phyloP scores from a whole-genome alignment of 495 filamentous ascomycete species.

The Penicillium ochrochloron region DNA sequence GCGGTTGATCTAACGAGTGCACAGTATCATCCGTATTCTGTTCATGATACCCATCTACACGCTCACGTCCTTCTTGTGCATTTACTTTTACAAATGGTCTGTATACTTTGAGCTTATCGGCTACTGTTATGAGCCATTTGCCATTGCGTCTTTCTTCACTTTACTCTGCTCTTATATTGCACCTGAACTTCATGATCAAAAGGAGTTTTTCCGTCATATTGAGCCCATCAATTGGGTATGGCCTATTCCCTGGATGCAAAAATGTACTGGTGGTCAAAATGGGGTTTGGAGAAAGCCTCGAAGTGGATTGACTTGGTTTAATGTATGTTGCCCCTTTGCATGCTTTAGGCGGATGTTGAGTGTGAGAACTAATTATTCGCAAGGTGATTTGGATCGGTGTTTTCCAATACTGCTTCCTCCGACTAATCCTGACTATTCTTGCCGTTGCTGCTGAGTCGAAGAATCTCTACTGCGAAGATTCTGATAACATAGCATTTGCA shows the following conservation, averaged over 20 bases:
- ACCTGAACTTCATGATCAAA: constrained; percentile 70
- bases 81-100: constrained; percentile 69
- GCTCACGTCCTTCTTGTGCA: constrained; percentile 65
- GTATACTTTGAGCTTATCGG: constrained; percentile 73
- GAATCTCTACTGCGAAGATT: constrained; percentile 76
- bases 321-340: constrained; percentile 48
- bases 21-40: constrained; percentile 75
- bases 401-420: constrained; percentile 90
- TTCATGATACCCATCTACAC: constrained; percentile 78
- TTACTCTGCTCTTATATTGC: constrained; percentile 74
- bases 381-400: constrained; percentile 83
- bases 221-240: constrained; percentile 63
- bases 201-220: constrained; percentile 71
- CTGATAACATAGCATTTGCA: constrained; percentile 75
- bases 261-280: constrained; percentile 61
- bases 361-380: constrained; percentile 32
- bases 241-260: constrained; percentile 63
- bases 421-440: constrained; percentile 81
- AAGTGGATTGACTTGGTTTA: constrained; percentile 92
- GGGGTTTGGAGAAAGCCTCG: constrained; percentile 63
- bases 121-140: constrained; percentile 81
- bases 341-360: constrained; percentile 33
- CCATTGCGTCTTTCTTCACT: constrained; percentile 70
- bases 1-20: background rate
- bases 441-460: constrained; percentile 73